Evolutionary conservation across 2,329 filamentous ascomycete genomes (phyloP).

Genomic region (Aspergillus japonicus): DNA sequence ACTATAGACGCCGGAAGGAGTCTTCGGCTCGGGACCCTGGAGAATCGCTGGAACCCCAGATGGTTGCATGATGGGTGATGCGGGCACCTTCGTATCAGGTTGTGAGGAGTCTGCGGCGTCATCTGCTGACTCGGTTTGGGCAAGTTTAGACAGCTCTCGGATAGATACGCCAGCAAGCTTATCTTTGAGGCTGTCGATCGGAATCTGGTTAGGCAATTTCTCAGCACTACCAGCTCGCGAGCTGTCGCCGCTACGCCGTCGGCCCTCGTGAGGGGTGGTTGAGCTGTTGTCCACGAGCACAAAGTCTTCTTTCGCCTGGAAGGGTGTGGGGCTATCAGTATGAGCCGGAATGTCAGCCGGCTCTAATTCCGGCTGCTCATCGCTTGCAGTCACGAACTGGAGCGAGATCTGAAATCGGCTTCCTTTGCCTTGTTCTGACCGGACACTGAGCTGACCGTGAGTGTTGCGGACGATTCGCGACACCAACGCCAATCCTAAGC

Average conservation of each 20-base stretch:
- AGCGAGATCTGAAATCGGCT: slow-evolving; percentile 79
- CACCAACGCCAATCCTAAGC: slow-evolving; percentile 84
- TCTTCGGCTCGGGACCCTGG: not conserved
- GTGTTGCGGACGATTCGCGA: slow-evolving; percentile 83
- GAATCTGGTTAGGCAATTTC: slow-evolving; percentile 18
- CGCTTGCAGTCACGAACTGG: slow-evolving; percentile 64
- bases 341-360: slow-evolving; percentile 12
- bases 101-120: too few relatives aligned
- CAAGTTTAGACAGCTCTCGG: too few relatives aligned
- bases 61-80: not conserved
- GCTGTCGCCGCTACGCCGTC: not conserved
- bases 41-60: too few relatives aligned
- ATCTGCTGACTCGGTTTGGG: too few relatives aligned
- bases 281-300: slow-evolving; percentile 35
- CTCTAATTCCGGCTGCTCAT: not conserved
- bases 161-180: too few relatives aligned
- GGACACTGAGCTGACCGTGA: slow-evolving; percentile 81
- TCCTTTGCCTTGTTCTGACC: slow-evolving; percentile 78
- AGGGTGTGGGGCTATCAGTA: not conserved
- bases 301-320: slow-evolving; percentile 35
- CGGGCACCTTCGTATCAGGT: too few relatives aligned
- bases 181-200: too few relatives aligned
- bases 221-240: too few relatives aligned
- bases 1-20: slow-evolving; percentile 9
- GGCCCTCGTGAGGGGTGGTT: not conserved